Base-by-base conservation (phyloP, 768 basidiomycete genomes). In the Pisolithus tinctorius region DNA sequence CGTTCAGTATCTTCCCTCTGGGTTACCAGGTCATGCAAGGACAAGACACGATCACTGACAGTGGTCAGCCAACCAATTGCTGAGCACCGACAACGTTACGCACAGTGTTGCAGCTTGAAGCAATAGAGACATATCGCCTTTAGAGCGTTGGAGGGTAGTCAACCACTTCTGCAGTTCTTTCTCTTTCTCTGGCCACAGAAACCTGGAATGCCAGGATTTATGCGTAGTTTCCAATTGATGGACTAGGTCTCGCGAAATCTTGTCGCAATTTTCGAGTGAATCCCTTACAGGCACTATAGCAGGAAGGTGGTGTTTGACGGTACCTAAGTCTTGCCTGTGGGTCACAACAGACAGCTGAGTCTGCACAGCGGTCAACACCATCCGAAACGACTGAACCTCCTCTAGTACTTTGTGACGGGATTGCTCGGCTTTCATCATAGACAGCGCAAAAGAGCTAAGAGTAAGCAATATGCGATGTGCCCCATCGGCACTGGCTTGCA, bases 401-500 rank as follows among this genome's bases (percentile, higher is more conserved):
- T 43, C 25, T 9, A 43, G 4, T 2, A 43, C 9, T 23, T 43
- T 25, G 5, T 8, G 13, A 6, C 42, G 25, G 1, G 42, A 43
- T 25, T 43, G 17, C 13, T 43, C 42, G 5, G 42, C 42, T 27
- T 43, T 43, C 25, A 27, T 17, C 23, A 27, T 13, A 26, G 42
- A 34, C 31, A 34, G 10, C 31, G 11, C 31, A 10, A 34, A 34
- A 34, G 31, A 34, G 31, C 31, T 11, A 10, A 41, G n/a, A 10
- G 37, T 34, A 17, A n/a, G 17, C 7, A 26, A 47, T 10, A 51
- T 29, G 44, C 49, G 51, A 37, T 57, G 31, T 34, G 31, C 31
- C 31, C 31, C 31, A 34, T 34, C 31, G 4, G 31, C 31, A 34
- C 31, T 34, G 10, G 31, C 31, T 13, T 34, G 31, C 10, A 34